phyloP scores from a whole-genome alignment of 2,329 filamentous ascomycete species.

The Diplodia intermedia region DNA sequence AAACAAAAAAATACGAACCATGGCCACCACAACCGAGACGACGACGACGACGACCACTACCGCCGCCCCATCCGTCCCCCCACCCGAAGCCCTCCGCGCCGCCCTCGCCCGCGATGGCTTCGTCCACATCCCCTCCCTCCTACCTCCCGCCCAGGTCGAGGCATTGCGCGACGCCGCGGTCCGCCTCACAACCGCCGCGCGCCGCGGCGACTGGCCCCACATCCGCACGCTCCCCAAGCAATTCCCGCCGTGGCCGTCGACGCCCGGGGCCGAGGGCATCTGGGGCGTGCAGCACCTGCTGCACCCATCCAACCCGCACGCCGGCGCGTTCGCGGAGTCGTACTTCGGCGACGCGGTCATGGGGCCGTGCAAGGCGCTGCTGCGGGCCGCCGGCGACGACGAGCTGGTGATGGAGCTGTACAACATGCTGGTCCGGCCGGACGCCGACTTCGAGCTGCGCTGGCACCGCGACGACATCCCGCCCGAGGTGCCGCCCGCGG shows the following conservation, averaged over 20 bases:
- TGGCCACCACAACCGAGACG: background rate
- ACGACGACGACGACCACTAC: constrained; percentile 33
- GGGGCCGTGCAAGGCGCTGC: constrained; percentile 55
- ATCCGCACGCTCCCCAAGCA: constrained; percentile 87
- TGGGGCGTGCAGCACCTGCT: constrained; percentile 90
- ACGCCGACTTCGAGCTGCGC: constrained; percentile 71
- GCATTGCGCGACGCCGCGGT: constrained; percentile 66
- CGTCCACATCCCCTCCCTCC: constrained; percentile 71
- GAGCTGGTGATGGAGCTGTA: constrained; percentile 85
- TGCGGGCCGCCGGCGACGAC: constrained; percentile 57
- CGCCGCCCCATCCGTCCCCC: constrained; percentile 35
- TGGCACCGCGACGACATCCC: constrained; percentile 89
- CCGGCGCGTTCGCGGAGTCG: constrained; percentile 64
- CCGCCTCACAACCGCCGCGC: constrained; percentile 66
- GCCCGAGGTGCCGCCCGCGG: constrained; percentile 67
- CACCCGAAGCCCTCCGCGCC: constrained; percentile 53
- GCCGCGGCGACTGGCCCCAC: constrained; percentile 77
- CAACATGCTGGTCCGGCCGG: constrained; percentile 81
- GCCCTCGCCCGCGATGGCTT: constrained; percentile 75
- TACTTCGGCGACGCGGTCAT: constrained; percentile 71
- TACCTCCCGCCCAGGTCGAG: constrained; percentile 63
- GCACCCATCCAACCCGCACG: constrained; percentile 71
- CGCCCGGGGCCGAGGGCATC: constrained; percentile 67
- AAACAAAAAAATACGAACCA: background rate
- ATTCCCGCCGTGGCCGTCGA: constrained; percentile 83